Evolutionary conservation across 768 basidiomycete species (phyloP).

Genomic region (Harrya chromipes): DNA sequence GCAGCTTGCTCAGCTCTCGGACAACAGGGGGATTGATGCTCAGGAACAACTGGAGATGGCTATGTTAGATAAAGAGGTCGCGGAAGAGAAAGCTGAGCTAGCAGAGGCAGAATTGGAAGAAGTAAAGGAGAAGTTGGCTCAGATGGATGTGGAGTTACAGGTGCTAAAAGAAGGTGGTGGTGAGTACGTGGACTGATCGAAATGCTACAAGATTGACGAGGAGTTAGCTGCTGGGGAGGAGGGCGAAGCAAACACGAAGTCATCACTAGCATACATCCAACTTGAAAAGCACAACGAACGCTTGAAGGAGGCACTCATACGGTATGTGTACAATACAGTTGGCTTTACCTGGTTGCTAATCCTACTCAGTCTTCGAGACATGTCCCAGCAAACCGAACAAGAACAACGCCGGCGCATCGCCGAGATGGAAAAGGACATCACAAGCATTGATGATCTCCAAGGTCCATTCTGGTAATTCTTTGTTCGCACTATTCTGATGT

Average conservation of each 20-base stretch:
- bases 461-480: constrained; percentile 38
- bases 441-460: constrained; percentile 75
- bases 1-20: constrained; percentile 69
- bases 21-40: constrained; percentile 68
- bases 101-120: constrained; percentile 78
- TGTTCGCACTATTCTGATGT: constrained; percentile 1
- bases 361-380: constrained; percentile 69
- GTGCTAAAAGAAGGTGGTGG: constrained; percentile 63
- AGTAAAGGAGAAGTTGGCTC: constrained; percentile 71
- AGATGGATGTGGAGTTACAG: constrained; percentile 79
- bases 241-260: constrained; percentile 41
- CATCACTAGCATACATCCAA: constrained; percentile 71
- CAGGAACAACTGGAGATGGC: constrained; percentile 94
- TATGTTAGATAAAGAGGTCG: constrained; percentile 94
- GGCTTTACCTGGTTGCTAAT: background rate
- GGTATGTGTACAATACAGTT: constrained; percentile 42
- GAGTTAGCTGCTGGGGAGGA: constrained; percentile 26
- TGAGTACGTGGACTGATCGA: constrained; percentile 8
- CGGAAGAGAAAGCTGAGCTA: constrained; percentile 86
- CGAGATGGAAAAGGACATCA: constrained; percentile 89
- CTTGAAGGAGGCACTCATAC: constrained; percentile 89
- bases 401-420: constrained; percentile 77
- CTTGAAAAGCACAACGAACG: constrained; percentile 97
- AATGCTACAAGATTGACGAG: constrained; percentile 3
- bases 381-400: constrained; percentile 82